phyloP scores from a whole-genome alignment of 225 moss, liverwort and hornwort species.

The Asterella californica region DNA sequence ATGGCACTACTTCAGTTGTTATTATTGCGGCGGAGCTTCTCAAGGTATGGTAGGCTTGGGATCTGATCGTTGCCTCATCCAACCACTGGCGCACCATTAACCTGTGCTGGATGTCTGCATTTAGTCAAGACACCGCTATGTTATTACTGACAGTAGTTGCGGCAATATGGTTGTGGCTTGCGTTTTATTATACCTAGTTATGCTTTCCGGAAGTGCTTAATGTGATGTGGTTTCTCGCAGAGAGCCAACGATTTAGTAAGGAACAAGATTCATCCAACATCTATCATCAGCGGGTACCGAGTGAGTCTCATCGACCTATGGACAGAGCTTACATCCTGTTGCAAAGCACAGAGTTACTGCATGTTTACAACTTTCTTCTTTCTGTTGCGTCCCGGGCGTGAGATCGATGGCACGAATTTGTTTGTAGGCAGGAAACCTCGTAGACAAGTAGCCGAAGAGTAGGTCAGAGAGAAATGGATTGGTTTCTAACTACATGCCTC shows the following conservation, averaged over 20 bases:
- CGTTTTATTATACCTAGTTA: background rate
- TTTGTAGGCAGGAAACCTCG: background rate
- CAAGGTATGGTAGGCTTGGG: constrained; percentile 41
- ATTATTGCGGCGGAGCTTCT: constrained; percentile 95
- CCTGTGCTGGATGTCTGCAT: background rate
- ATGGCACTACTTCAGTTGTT: constrained; percentile 91
- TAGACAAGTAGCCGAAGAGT: background rate
- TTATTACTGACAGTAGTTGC: background rate
- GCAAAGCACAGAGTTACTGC: background rate
- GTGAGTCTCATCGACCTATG: constrained; percentile 38
- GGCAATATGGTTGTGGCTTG: background rate
- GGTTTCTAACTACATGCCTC: background rate
- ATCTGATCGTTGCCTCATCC: background rate
- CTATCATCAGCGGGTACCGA: constrained; percentile 86
- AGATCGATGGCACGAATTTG: background rate
- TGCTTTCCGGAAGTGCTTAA: background rate
- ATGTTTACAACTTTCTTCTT: background rate
- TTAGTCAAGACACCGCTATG: background rate
- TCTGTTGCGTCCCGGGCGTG: background rate
- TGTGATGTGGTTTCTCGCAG: constrained; percentile 35
- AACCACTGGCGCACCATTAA: background rate
- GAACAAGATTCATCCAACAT: constrained; percentile 93
- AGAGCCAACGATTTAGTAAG: constrained; percentile 91
- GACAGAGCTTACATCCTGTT: background rate
- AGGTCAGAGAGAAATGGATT: background rate